Percentiles rank a stretch among this genome's conserved stretches.
phyloP scores from a whole-genome alignment of 2,329 filamentous ascomycete genomes.

The Gliomastix tumulicola region DNA sequence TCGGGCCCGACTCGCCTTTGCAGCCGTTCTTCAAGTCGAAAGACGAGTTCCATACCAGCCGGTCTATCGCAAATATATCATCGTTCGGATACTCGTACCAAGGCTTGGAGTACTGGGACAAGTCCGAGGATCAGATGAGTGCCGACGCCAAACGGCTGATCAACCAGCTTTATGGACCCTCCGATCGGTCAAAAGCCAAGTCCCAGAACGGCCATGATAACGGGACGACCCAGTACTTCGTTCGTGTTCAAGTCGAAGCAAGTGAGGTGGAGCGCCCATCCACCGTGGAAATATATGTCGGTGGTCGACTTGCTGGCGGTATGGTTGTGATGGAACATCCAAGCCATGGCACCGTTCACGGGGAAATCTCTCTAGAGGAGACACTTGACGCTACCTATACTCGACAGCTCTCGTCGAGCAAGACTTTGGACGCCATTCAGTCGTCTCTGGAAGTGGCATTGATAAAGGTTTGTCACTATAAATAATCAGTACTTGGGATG shows the following conservation, averaged over 20 bases:
- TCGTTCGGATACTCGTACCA: constrained; percentile 31
- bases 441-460: constrained; percentile 23
- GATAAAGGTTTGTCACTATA: constrained; percentile 18
- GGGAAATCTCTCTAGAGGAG: constrained; percentile 37
- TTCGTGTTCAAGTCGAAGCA: constrained; percentile 22
- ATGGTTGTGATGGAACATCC: constrained; percentile 28
- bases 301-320: constrained; percentile 20
- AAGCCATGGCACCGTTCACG: constrained; percentile 18
- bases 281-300: constrained; percentile 23
- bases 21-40: constrained; percentile 39
- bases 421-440: constrained; percentile 15
- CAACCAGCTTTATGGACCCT: constrained; percentile 22
- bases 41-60: constrained; percentile 33
- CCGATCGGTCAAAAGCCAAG: not conserved
- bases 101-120: constrained; percentile 25
- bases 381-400: constrained; percentile 60
- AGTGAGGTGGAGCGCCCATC: constrained; percentile 25
- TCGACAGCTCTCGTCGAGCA: constrained; percentile 6
- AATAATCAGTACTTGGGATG: no score
- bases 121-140: constrained; percentile 18
- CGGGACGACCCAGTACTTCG: constrained; percentile 23
- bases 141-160: constrained; percentile 20
- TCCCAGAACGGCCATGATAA: constrained; percentile 1
- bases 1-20: constrained; percentile 37
- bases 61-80: constrained; percentile 20